phyloP scores from a whole-genome alignment of 2,329 filamentous ascomycete genomes.

The Sporothrix pseudoabietina region DNA sequence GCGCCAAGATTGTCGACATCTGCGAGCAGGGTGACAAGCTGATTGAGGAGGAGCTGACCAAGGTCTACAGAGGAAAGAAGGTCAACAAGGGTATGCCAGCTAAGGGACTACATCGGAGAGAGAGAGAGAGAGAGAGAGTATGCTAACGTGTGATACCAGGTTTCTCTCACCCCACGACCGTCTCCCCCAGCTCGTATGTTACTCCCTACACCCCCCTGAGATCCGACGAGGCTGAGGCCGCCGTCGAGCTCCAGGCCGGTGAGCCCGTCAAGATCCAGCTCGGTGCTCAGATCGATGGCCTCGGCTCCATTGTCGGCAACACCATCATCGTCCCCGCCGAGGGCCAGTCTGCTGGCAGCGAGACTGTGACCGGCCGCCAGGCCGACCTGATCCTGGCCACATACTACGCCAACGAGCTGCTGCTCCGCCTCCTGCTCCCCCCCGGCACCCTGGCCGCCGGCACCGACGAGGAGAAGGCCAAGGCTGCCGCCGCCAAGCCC shows the following conservation, averaged over 20 bases:
- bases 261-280: constrained; percentile 97
- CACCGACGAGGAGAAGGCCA: constrained; percentile 93
- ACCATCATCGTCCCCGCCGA: constrained; percentile 73
- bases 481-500: constrained; percentile 79
- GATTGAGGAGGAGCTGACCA: constrained; percentile 86
- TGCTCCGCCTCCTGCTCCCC: constrained; percentile 87
- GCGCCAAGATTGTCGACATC: constrained; percentile 88
- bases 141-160: constrained; percentile 52
- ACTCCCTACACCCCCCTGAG: constrained; percentile 94
- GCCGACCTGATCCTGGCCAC: constrained; percentile 90
- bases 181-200: constrained; percentile 91
- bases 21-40: constrained; percentile 96
- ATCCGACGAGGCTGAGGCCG: constrained; percentile 83
- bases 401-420: constrained; percentile 92
- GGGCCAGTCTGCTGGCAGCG: constrained; percentile 59
- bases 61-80: constrained; percentile 99
- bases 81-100: constrained; percentile 72
- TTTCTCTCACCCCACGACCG: constrained; percentile 89
- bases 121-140: not conserved
- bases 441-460: constrained; percentile 81
- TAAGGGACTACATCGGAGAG: constrained; percentile 39
- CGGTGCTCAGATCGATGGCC: constrained; percentile 95
- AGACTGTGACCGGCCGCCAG: constrained; percentile 67
- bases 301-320: constrained; percentile 94
- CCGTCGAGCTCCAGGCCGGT: constrained; percentile 73